Percentiles rank a stretch among this genome's conserved stretches.
Conservation (phyloP, 257 asterid species). For the Gardenia jasminoides region DNA sequence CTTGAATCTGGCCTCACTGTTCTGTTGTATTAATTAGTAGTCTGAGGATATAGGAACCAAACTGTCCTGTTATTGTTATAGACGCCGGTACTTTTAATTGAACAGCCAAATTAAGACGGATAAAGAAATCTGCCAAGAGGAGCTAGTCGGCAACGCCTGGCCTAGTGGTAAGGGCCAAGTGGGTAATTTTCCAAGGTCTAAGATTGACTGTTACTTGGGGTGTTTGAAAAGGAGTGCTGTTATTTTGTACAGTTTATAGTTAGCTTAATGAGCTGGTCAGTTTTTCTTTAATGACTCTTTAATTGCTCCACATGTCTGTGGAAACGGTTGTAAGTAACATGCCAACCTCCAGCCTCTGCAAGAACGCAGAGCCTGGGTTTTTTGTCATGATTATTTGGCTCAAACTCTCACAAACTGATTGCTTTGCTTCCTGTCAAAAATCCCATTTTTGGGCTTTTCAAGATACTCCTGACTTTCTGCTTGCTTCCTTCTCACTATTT, state of each 20-base stretch:
- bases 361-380: slow-evolving; percentile 8
- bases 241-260: slow-evolving; percentile 16
- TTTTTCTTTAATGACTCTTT: slow-evolving; percentile 33
- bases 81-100: background rate
- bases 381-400: slow-evolving; percentile 13
- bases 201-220: background rate
- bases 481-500: slow-evolving; percentile 79
- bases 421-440: slow-evolving; percentile 32
- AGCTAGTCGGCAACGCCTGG: background rate
- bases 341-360: slow-evolving; percentile 40
- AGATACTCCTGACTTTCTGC: slow-evolving; percentile 37
- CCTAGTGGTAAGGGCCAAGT: no score
- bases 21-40: background rate
- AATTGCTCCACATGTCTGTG: slow-evolving; percentile 56
- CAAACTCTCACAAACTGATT: slow-evolving; percentile 21
- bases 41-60: background rate
- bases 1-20: background rate
- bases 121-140: background rate
- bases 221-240: slow-evolving; percentile 17
- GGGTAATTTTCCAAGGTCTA: no score
- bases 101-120: background rate
- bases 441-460: slow-evolving; percentile 33
- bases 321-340: slow-evolving; percentile 60
- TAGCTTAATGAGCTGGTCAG: slow-evolving; percentile 27
- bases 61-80: background rate